Percentiles rank a stretch among this genome's conserved stretches.
These are phyloP conservation scores for Huiozyma sinensis DNA, from an alignment of 805 yeast species.

Conservation along the genomic window DNA sequence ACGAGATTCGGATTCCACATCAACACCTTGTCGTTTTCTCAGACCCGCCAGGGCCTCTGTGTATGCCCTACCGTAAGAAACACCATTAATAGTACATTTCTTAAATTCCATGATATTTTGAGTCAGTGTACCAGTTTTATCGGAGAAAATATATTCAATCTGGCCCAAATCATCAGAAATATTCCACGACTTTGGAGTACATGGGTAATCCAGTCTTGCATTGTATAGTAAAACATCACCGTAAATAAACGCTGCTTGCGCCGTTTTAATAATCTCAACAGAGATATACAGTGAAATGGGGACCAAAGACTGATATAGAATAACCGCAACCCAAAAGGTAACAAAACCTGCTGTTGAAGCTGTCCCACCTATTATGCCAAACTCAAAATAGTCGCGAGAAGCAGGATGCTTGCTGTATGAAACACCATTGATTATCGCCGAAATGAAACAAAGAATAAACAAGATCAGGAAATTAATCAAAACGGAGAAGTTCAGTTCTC, in stretches of 20 bases:
- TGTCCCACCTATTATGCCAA: constrained; percentile 55
- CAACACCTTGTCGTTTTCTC: constrained; percentile 66
- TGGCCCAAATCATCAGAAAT: constrained; percentile 82
- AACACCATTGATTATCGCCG: constrained; percentile 64
- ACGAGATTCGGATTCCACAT: constrained; percentile 51
- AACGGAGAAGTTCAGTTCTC: constrained; percentile 63
- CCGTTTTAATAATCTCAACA: constrained; percentile 71
- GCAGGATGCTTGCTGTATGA: constrained; percentile 37
- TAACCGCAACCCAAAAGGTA: constrained; percentile 64
- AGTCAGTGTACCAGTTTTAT: constrained; percentile 76
- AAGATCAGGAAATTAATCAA: constrained; percentile 52
- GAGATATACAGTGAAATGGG: constrained; percentile 78
- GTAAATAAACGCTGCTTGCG: constrained; percentile 71
- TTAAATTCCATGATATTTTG: constrained; percentile 82
- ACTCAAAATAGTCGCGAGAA: constrained; percentile 59
- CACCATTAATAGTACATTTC: constrained; percentile 66
- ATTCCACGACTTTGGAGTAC: constrained; percentile 78
- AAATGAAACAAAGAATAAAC: constrained; percentile 55
- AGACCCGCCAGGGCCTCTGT: constrained; percentile 77
- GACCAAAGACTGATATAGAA: constrained; percentile 67
- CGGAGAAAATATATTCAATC: constrained; percentile 75
- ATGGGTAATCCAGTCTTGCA: constrained; percentile 60
- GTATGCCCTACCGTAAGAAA: constrained; percentile 65
- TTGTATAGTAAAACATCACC: constrained; percentile 68
- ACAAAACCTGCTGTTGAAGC: constrained; percentile 61